Conservation (phyloP, 352 stramenopile species). For the Phytophthora cactorum region DNA sequence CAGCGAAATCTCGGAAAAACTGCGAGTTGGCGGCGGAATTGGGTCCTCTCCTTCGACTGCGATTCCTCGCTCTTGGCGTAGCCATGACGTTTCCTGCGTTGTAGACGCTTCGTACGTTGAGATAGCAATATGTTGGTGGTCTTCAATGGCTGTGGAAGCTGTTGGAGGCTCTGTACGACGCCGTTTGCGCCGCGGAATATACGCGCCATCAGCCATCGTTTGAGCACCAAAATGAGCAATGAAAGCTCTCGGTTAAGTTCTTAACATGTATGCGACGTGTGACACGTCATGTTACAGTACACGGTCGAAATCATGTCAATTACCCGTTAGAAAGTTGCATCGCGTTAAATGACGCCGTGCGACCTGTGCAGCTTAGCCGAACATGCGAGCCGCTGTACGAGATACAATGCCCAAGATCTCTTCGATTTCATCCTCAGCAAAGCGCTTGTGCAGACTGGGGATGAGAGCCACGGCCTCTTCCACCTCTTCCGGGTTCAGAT, state of each 20-base stretch:
- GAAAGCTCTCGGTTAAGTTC: background rate
- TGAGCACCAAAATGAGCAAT: background rate
- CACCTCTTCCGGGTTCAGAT: slow-evolving; percentile 90
- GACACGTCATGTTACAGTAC: background rate
- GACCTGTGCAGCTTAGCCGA: slow-evolving; percentile 44
- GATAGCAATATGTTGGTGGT: background rate
- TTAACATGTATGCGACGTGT: slow-evolving; percentile 19
- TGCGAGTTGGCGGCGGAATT: slow-evolving; percentile 37
- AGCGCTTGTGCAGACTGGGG: slow-evolving; percentile 88
- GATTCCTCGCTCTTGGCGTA: slow-evolving; percentile 62
- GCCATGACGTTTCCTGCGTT: slow-evolving; percentile 53
- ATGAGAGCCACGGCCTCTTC: slow-evolving; percentile 90
- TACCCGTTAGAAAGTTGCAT: slow-evolving; percentile 18
- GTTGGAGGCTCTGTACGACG: slow-evolving; percentile 24
- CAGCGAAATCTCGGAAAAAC: slow-evolving; percentile 49
- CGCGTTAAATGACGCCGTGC: slow-evolving; percentile 14
- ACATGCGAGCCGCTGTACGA: slow-evolving; percentile 88
- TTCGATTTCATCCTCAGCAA: slow-evolving; percentile 91
- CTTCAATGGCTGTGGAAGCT: background rate
- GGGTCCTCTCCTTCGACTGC: slow-evolving; percentile 36
- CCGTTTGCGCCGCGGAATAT: slow-evolving; percentile 53
- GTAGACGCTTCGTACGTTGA: slow-evolving; percentile 5
- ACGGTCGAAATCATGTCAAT: slow-evolving; percentile 17
- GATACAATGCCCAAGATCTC: slow-evolving; percentile 91
- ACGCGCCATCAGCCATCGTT: slow-evolving; percentile 31